Evolutionary conservation across 2,329 filamentous ascomycete genomes (phyloP).

Genomic region (Hymenoscyphus linearis): DNA sequence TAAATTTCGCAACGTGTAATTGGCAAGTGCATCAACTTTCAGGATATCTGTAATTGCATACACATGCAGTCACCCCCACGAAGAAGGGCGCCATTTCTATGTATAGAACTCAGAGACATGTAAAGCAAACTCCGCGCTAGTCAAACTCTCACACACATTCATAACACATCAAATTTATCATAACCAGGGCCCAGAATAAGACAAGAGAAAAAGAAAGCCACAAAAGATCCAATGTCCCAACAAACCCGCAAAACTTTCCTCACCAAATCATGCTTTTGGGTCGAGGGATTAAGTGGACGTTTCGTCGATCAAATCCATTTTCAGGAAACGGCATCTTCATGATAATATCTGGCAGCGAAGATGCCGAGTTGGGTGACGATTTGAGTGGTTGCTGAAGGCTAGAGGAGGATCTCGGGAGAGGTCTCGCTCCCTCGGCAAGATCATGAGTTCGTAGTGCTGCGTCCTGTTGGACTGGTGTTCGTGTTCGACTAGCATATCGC

Average conservation of each 20-base stretch:
- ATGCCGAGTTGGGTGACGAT: conserved; percentile 1
- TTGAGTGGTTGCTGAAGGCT: conserved; percentile 5
- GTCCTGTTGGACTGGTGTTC: not conserved
- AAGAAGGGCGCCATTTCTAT: too few species aligned
- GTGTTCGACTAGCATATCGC: conserved; percentile 16
- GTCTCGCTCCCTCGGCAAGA: conserved; percentile 8
- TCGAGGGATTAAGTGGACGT: not conserved
- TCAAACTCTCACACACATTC: too few species aligned
- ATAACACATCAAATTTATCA: too few species aligned
- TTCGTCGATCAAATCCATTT: not conserved
- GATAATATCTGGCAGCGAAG: not conserved
- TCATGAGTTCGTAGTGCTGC: not conserved
- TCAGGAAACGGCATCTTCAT: not conserved
- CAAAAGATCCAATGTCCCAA: not conserved
- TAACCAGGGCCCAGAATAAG: too few species aligned
- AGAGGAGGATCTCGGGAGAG: not conserved
- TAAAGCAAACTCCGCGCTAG: too few species aligned
- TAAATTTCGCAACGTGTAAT: too few species aligned
- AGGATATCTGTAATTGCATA: too few species aligned
- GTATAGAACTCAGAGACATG: too few species aligned
- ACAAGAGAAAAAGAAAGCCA: not conserved
- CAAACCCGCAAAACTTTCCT: not conserved
- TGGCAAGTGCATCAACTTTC: too few species aligned
- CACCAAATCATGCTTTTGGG: not conserved
- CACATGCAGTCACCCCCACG: too few species aligned